These are phyloP conservation scores for Barnettozyma botsteinii DNA, from an alignment of 805 yeast genomes.

Conservation along the genomic window DNA sequence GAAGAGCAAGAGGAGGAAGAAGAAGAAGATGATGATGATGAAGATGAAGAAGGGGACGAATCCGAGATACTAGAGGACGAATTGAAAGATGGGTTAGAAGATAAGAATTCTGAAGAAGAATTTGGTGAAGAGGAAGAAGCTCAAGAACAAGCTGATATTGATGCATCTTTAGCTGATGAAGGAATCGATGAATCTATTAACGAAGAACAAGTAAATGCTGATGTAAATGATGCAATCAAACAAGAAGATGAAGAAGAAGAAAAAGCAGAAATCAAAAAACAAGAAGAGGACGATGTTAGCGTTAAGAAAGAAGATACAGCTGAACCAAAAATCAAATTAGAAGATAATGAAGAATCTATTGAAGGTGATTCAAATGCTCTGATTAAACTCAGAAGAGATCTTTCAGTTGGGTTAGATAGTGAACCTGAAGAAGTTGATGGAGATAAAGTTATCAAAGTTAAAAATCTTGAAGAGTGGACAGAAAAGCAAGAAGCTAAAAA, in stretches of 20 bases:
- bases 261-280: neutral
- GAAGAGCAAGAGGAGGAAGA: neutral
- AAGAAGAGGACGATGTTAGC: neutral
- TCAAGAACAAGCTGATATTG: neutral
- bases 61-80: neutral
- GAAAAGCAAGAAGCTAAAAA: no score
- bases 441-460: no score
- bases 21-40: neutral
- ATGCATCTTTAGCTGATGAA: neutral
- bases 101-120: no score
- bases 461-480: neutral
- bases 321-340: constrained; percentile 3
- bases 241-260: constrained; percentile 4
- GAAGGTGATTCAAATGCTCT: neutral
- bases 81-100: neutral
- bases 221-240: neutral
- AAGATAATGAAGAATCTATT: neutral
- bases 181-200: neutral
- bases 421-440: neutral
- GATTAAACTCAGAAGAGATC: neutral
- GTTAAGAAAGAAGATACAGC: constrained; percentile 3
- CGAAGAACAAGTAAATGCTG: neutral
- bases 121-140: neutral
- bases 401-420: neutral
- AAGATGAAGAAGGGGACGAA: neutral